Base-by-base conservation (phyloP, 163 green algal species). In the Scenedesmus sp. region DNA sequence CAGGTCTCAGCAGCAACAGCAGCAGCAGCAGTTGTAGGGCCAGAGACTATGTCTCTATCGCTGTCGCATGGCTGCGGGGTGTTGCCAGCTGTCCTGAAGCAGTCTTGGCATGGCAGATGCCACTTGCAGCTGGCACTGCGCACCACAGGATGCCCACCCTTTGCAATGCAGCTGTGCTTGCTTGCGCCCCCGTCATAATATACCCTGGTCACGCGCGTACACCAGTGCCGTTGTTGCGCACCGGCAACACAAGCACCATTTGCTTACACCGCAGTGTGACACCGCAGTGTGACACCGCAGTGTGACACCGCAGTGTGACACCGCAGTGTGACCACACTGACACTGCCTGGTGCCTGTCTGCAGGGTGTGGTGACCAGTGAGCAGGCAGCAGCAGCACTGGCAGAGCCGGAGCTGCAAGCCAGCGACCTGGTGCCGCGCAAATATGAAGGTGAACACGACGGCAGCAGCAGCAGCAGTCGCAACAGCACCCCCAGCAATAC, bases 341-440 rank as follows among this genome's bases (percentile, higher is more conserved):
- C 13, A 6, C 70, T 79, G 70, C 70, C 66, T 79, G 70, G 23
- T 79, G 70, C 4, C 5, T 52, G 1, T 3, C 57, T 13, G 57
- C 84, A 93, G 90, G 84, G 90, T 57, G 46, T 18, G 57, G 91
- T 96, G 18, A 91, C 84, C 16, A 92, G 89, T n/a, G 84, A 94
- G 4, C 87, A 93, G 76, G 94, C 94, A 67, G 94, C 94, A 4
- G 54, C 64, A 6, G 55, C 94, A n/a, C 70, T 96, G 15, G 52
- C 60, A 20, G 89, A 95, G 57, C 26, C 86, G 16, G 89, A 92
- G 20, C 84, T 96, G 18, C n/a, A 89, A 23, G 60, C 56, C 18
- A 94, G 92, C 76, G 96, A 98, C 91, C 91, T 98, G 20, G 88
- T 98, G 52, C 96, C 96, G 2, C 95, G 95, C 18, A 92, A 95